Evolutionary conservation across 2,329 filamentous ascomycete species (phyloP), one percentile per base, ranked within the genome.

Genomic region (Shiraia bambusicola): DNA sequence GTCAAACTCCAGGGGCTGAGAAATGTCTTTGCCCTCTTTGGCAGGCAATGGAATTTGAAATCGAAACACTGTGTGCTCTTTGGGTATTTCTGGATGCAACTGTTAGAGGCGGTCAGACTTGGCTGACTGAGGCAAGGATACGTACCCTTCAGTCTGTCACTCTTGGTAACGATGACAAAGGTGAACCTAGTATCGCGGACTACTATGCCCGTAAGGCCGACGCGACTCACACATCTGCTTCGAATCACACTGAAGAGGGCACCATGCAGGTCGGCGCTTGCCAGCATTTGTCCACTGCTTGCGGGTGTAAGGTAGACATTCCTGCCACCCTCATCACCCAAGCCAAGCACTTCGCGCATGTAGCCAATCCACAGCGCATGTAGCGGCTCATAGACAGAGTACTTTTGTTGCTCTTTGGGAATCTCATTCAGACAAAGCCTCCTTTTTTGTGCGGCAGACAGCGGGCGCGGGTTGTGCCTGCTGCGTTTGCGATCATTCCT

Each of bases 251-350:
- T 83, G 14, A 96, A 67, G 54, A 83, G 74, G 12, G 92, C 91
- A 2, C 93, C 93, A 66, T 97, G 91, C 59, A 90, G 92, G 69
- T 98, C 93, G 2, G 91, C 92, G 42, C 85, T 88, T 31, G 81
- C 83, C 25, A 98, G 72, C 67, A 93, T 87, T 4, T 86, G 71
- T 0, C 75, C 86, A 4, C 84, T 87, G 2, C 84, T 78, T 5
- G 69, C 70, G 3, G 80, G 72, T 0, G 80, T 80, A 13, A 84
- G 76, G 1, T 73, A 72, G 48, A 76, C 76, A 31, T 57, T 50
- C 40, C 50, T 50, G 45, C 19, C 19, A 22, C 42, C 42, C 3
- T 56, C 50, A 22, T 53, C 65, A 47, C 80, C 78, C 40, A 80
- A 62, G 4, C 85, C 86, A 1, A 97, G 70, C 0, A 96, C 74